phyloP scores from a whole-genome alignment of 805 yeast species.

The Lipomyces kockii region DNA sequence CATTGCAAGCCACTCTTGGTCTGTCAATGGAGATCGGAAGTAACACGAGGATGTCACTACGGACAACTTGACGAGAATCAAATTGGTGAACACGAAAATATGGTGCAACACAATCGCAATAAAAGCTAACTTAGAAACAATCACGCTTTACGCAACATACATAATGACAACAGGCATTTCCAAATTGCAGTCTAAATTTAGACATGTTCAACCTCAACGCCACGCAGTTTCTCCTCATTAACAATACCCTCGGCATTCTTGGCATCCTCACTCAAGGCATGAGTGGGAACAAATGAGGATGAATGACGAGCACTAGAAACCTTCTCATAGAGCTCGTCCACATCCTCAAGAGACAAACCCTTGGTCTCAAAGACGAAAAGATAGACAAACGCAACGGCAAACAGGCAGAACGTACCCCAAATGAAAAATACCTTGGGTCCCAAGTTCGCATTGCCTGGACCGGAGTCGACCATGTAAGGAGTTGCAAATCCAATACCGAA shows the following conservation, averaged over 20 bases:
- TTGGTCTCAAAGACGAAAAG: conserved; percentile 66
- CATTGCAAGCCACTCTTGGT: too few species aligned
- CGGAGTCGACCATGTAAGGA: conserved; percentile 67
- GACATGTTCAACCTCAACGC: neutral
- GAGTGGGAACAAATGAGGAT: conserved; percentile 17
- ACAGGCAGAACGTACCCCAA: conserved; percentile 71
- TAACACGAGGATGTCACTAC: too few species aligned
- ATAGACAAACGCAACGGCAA: conserved; percentile 62
- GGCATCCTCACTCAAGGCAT: conserved; percentile 4
- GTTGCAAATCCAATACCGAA: conserved; percentile 74
- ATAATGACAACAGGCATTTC: too few species aligned
- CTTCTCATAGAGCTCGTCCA: conserved; percentile 59
- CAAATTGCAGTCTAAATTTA: neutral
- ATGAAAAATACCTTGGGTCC: conserved; percentile 66
- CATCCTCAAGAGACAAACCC: conserved; percentile 69
- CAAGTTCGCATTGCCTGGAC: conserved; percentile 60
- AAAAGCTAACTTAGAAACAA: too few species aligned
- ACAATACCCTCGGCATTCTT: conserved; percentile 1
- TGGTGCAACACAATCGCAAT: too few species aligned
- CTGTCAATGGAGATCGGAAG: too few species aligned
- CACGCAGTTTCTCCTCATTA: neutral
- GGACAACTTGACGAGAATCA: too few species aligned
- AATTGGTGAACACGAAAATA: too few species aligned
- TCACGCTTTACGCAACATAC: too few species aligned
- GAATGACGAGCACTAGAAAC: conserved; percentile 31